Conservation (phyloP, 768 basidiomycete species). For the Peribolospora kevripleyi region DNA sequence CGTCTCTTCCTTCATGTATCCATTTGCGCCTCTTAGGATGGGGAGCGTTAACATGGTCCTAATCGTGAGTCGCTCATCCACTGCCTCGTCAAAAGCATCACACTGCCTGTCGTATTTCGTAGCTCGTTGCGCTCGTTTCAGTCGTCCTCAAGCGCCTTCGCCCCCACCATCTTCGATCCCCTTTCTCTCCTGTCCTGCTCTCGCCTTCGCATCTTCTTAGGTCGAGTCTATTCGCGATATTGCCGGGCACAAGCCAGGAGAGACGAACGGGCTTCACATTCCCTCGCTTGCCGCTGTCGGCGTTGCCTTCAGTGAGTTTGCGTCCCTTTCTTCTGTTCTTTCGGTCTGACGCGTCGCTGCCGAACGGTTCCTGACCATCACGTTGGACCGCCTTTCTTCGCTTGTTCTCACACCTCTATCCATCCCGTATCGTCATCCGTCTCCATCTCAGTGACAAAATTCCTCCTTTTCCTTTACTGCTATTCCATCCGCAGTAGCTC, state of each 20-base stretch:
- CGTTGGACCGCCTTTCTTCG: background rate
- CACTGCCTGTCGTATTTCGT: conserved; percentile 36
- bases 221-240: conserved; percentile 65
- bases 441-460: conserved; percentile 27
- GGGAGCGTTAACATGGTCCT: too few relatives aligned
- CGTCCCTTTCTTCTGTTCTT: background rate
- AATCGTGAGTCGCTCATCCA: too few relatives aligned
- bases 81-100: too few relatives aligned
- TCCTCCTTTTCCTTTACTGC: conserved; percentile 69
- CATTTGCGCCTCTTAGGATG: too few relatives aligned
- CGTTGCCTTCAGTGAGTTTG: conserved; percentile 43
- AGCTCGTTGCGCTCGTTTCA: background rate
- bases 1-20: too few relatives aligned
- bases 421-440: background rate
- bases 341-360: background rate
- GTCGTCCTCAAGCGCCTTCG: background rate
- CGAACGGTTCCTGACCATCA: too few relatives aligned
- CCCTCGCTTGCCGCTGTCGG: conserved; percentile 62
- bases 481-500: conserved; percentile 49
- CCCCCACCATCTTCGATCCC: conserved; percentile 5
- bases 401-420: background rate
- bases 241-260: conserved; percentile 29
- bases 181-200: background rate
- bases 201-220: background rate
- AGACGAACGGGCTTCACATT: conserved; percentile 44